phyloP scores from a whole-genome alignment of 176 grass and related monocot genomes.

The Ampelocalamus luodianensis region DNA sequence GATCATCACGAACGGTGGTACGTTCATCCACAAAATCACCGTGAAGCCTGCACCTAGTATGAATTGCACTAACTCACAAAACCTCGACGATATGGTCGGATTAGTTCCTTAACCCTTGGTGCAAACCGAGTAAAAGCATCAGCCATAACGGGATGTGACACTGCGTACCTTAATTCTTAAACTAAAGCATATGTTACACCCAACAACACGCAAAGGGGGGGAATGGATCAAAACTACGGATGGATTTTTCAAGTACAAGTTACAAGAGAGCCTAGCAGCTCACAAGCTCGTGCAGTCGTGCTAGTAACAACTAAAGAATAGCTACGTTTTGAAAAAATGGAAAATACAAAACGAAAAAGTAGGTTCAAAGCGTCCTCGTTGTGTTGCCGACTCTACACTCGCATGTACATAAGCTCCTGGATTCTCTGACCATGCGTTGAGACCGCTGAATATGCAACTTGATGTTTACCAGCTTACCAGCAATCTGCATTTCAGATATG shows the following conservation, averaged over 20 bases:
- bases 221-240: no score
- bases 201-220: no score
- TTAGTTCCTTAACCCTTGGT: neutral
- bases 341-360: neutral
- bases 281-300: neutral
- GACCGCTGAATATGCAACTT: conserved; percentile 80
- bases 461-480: conserved; percentile 83
- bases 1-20: no score
- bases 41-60: neutral
- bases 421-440: conserved; percentile 63
- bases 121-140: neutral
- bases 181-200: no score
- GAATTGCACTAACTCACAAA: neutral
- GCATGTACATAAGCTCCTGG: conserved; percentile 73
- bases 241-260: conserved; percentile 3
- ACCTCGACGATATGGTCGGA: neutral
- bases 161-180: no score
- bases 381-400: conserved; percentile 68
- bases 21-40: neutral
- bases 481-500: conserved; percentile 64
- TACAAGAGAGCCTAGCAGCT: neutral
- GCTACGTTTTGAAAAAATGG: neutral
- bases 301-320: neutral
- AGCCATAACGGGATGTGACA: no score
- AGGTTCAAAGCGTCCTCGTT: conserved; percentile 52